Percentiles rank a stretch among this genome's conserved stretches.
Evolutionary conservation across 108 stramenopile genomes (phyloP).

Genomic region (Cyclotella atomus): DNA sequence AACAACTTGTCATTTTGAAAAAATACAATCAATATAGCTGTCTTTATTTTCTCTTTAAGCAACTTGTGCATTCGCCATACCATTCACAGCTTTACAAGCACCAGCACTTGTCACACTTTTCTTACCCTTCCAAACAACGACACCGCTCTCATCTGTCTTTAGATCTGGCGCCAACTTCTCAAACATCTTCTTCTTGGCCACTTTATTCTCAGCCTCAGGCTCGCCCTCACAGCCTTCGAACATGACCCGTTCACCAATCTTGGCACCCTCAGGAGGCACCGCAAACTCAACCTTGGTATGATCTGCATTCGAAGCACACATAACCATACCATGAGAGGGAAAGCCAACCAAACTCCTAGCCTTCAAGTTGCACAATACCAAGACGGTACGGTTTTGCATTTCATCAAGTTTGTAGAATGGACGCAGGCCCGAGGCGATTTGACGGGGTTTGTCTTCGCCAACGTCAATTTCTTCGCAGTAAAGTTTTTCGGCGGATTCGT

Average conservation of each 20-base stretch:
- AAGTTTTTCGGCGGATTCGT: conserved; percentile 95
- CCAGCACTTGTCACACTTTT: conserved; percentile 66
- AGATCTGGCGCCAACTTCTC: conserved; percentile 83
- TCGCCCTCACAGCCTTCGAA: conserved; percentile 76
- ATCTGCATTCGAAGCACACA: conserved; percentile 88
- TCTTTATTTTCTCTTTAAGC: conserved; percentile 44
- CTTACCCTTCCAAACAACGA: conserved; percentile 82
- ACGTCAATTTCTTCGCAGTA: conserved; percentile 97
- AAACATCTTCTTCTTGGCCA: conserved; percentile 93
- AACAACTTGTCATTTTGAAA: no score
- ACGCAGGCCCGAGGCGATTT: conserved; percentile 94
- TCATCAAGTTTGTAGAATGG: conserved; percentile 89
- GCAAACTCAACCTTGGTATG: conserved; percentile 82
- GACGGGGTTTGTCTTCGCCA: conserved; percentile 85
- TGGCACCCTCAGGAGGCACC: conserved; percentile 76
- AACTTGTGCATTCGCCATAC: conserved; percentile 85
- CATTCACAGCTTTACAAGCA: conserved; percentile 72
- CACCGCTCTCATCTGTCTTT: conserved; percentile 74
- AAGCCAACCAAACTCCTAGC: conserved; percentile 87
- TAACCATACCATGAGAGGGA: conserved; percentile 91
- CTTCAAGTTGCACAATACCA: conserved; percentile 98
- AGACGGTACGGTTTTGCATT: conserved; percentile 78
- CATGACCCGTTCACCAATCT: conserved; percentile 78
- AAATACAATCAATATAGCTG: not conserved
- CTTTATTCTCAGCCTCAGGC: conserved; percentile 86